Evolutionary conservation across 352 stramenopile species (phyloP).

Genomic region (Aphanomyces invadans): DNA sequence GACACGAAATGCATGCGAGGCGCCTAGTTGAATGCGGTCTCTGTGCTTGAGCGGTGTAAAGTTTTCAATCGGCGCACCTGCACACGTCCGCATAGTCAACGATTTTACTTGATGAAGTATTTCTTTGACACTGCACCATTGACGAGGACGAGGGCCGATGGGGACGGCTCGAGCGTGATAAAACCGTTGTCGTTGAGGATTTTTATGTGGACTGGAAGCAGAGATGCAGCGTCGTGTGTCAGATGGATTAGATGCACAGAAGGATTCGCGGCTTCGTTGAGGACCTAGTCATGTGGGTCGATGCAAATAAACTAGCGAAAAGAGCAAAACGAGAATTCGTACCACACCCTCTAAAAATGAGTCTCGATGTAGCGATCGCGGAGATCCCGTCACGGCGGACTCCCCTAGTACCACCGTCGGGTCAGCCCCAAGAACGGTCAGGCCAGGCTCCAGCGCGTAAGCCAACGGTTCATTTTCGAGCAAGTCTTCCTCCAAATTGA

Average conservation of each 20-base stretch:
- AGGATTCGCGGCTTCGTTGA: not conserved
- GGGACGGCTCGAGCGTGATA: constrained; percentile 6
- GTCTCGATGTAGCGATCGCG: too few species aligned
- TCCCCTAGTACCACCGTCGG: not conserved
- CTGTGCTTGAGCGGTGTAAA: constrained; percentile 36
- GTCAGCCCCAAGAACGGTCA: constrained; percentile 42
- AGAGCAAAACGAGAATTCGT: too few species aligned
- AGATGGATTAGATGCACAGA: constrained; percentile 4
- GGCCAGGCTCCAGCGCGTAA: constrained; percentile 38
- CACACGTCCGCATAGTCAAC: too few species aligned
- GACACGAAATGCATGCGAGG: constrained; percentile 34
- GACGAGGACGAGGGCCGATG: constrained; percentile 31
- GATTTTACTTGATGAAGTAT: too few species aligned
- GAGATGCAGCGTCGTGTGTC: not conserved
- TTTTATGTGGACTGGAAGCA: constrained; percentile 14
- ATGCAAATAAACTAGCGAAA: not conserved
- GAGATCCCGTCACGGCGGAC: not conserved
- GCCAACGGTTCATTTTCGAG: constrained; percentile 31
- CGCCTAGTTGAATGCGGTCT: constrained; percentile 41
- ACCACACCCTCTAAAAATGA: constrained; percentile 1
- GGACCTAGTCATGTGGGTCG: not conserved
- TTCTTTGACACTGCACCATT: too few species aligned
- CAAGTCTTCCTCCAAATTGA: constrained; percentile 37
- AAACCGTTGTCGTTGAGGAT: constrained; percentile 23
- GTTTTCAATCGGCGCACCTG: constrained; percentile 2